Evolutionary conservation across 331 rosid species (phyloP).

Genomic region (Spiraea crenata): DNA sequence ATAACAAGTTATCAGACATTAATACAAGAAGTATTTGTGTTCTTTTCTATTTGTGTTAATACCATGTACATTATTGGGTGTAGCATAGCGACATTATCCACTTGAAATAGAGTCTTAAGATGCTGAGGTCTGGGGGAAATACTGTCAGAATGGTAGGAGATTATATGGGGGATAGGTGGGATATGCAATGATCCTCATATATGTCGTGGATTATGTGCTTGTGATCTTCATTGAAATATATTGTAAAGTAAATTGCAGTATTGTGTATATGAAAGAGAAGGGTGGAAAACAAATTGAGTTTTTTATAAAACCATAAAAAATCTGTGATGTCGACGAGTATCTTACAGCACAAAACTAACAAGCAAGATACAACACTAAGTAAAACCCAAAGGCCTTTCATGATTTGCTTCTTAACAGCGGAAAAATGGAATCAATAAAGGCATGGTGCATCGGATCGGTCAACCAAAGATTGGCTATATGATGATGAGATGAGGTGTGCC

Average conservation of each 20-base stretch:
- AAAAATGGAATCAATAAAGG: conserved; percentile 70
- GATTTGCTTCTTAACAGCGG: conserved; percentile 43
- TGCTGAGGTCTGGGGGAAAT: background rate
- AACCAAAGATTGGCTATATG: conserved; percentile 73
- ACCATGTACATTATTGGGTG: background rate
- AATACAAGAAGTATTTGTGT: too few relatives aligned
- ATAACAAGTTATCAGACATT: too few relatives aligned
- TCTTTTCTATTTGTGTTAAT: too few relatives aligned
- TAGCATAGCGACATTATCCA: background rate
- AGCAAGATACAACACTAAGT: conserved; percentile 16
- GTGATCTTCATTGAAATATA: too few relatives aligned
- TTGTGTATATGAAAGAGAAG: background rate
- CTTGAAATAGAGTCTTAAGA: background rate
- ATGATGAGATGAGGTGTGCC: conserved; percentile 67
- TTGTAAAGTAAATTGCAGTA: too few relatives aligned
- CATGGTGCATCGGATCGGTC: conserved; percentile 60
- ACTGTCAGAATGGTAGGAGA: background rate
- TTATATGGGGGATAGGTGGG: conserved; percentile 6
- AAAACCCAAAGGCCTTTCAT: conserved; percentile 26
- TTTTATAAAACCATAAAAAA: background rate
- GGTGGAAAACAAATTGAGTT: background rate
- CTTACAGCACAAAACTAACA: conserved; percentile 3
- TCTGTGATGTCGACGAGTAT: background rate
- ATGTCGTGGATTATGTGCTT: too few relatives aligned
- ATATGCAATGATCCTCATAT: background rate